A percentile compares a stretch with the other conserved stretches of the same genome.
Evolutionary conservation across 164 flowering plant species (phyloP).

Genomic region (Nymphaea thermarum): DNA sequence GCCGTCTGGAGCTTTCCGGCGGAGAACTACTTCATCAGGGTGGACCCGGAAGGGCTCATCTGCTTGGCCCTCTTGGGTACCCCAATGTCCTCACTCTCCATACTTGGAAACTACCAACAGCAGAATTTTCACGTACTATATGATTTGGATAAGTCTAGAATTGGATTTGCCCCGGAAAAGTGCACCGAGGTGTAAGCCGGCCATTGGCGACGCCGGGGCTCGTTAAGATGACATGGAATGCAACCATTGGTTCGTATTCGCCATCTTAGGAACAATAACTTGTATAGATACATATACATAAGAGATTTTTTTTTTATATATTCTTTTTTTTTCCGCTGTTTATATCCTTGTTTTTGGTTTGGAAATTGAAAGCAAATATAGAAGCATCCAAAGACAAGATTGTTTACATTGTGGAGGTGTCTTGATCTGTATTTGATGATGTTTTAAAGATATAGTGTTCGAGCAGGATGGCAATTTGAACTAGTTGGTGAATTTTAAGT

Average conservation of each 20-base stretch:
- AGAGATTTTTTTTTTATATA: too few relatives aligned
- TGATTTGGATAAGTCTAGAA: constrained; percentile 75
- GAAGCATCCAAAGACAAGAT: too few relatives aligned
- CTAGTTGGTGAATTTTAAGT: too few relatives aligned
- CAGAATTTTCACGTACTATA: constrained; percentile 88
- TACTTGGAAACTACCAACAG: constrained; percentile 94
- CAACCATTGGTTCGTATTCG: neutral
- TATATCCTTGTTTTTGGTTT: too few relatives aligned
- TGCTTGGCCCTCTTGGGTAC: constrained; percentile 79
- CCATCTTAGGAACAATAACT: neutral
- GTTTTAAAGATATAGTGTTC: too few relatives aligned
- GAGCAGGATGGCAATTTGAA: too few relatives aligned
- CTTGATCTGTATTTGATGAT: too few relatives aligned
- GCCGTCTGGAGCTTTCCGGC: constrained; percentile 84
- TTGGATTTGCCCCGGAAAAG: constrained; percentile 74
- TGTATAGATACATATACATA: neutral
- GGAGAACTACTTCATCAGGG: constrained; percentile 68
- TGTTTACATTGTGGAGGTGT: too few relatives aligned
- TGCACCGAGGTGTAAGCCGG: constrained; percentile 47
- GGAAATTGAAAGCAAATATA: too few relatives aligned
- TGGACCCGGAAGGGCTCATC: constrained; percentile 54
- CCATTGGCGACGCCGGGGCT: neutral
- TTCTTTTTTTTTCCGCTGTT: too few relatives aligned
- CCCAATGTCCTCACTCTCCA: constrained; percentile 54
- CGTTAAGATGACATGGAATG: neutral